Percentiles rank a stretch among this genome's conserved stretches.
phyloP scores from a whole-genome alignment of 345 rosid species.

The Melaleuca alternifolia region DNA sequence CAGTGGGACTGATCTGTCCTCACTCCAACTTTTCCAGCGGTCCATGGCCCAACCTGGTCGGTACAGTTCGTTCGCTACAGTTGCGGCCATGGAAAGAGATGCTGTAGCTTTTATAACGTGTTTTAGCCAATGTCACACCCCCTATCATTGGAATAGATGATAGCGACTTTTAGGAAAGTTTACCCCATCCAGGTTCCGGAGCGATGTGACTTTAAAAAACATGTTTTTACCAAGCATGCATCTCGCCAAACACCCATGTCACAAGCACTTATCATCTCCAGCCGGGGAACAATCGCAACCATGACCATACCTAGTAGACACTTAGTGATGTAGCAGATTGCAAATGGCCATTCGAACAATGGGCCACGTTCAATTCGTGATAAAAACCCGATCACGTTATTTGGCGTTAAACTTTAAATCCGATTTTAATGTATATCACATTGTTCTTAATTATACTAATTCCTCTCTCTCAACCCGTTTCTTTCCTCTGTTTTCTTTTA shows the following conservation, averaged over 20 bases:
- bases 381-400: too few relatives aligned
- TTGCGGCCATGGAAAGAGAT: not conserved
- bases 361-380: too few relatives aligned
- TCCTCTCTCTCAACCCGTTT: too few relatives aligned
- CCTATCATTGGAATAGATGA: not conserved
- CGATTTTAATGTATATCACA: too few relatives aligned
- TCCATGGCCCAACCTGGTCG: not conserved
- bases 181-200: not conserved
- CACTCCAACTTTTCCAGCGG: not conserved
- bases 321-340: not conserved
- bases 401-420: too few relatives aligned
- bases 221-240: not conserved
- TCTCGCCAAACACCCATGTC: not conserved
- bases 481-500: too few relatives aligned
- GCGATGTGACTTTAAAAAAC: not conserved
- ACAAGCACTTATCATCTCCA: not conserved
- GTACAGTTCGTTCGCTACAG: not conserved
- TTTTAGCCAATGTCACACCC: not conserved
- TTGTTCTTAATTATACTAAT: too few relatives aligned
- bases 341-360: not conserved
- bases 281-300: not conserved
- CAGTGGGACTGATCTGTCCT: not conserved
- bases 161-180: not conserved
- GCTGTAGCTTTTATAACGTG: not conserved
- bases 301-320: not conserved